Evolutionary conservation across 1,284 basidiomycete genomes (phyloP).

Genomic region (Agaricales sp.): DNA sequence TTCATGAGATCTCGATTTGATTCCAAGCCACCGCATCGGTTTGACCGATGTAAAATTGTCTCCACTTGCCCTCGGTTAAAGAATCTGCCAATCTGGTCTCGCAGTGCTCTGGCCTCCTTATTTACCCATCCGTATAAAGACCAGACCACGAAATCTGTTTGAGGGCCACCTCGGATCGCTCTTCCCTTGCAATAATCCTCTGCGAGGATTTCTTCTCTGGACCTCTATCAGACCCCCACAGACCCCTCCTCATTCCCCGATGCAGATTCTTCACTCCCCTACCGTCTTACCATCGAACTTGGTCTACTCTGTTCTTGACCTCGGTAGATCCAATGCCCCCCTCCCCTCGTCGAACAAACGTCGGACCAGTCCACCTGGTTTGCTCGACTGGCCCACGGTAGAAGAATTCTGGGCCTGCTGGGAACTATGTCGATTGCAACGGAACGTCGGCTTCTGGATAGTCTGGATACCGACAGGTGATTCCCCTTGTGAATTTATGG

Average conservation of each 20-base stretch:
- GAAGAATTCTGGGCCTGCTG: conserved; percentile 18
- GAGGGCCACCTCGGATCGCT: no score
- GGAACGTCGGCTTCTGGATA: conserved; percentile 23
- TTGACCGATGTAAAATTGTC: no score
- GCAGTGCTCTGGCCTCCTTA: no score
- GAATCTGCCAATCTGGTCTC: no score
- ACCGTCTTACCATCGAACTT: neutral
- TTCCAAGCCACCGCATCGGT: no score
- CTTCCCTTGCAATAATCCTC: no score
- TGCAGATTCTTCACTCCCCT: neutral
- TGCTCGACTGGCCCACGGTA: conserved; percentile 11
- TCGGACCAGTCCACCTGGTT: neutral
- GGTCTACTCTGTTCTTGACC: neutral
- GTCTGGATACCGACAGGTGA: conserved; percentile 20
- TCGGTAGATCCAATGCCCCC: neutral
- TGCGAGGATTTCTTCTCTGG: no score
- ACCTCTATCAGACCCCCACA: neutral
- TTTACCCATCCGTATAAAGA: no score
- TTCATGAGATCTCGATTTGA: no score
- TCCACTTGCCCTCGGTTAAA: no score
- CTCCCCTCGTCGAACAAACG: neutral
- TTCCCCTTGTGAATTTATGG: neutral
- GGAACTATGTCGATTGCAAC: conserved; percentile 21
- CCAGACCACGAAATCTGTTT: no score
- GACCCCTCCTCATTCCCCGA: neutral